Evolutionary conservation across 78 protist species (phyloP).

Genomic region (Trichosphaerium sp.): DNA sequence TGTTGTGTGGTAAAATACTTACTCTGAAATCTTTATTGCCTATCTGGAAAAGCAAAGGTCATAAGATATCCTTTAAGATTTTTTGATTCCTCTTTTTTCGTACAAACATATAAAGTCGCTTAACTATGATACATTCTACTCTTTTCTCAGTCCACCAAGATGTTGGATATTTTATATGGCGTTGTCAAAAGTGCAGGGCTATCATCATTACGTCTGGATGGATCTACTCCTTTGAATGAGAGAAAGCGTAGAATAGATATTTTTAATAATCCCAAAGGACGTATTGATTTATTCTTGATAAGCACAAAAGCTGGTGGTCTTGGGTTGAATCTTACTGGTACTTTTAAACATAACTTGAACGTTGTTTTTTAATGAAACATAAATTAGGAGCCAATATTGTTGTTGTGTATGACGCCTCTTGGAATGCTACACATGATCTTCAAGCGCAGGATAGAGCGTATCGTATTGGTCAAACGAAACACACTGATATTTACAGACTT

Average conservation of each 20-base stretch:
- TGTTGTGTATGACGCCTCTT: background rate
- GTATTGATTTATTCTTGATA: constrained; percentile 4
- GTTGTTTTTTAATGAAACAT: constrained; percentile 2
- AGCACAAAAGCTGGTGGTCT: constrained; percentile 43
- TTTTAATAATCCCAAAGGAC: background rate
- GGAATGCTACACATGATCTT: constrained; percentile 16
- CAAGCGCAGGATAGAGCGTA: constrained; percentile 20
- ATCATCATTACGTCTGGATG: background rate
- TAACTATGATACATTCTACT: background rate
- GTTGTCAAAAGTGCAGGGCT: background rate
- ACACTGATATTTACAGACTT: background rate
- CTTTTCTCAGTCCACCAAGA: background rate
- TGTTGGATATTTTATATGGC: background rate
- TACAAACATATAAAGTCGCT: too few relatives aligned
- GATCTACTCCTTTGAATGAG: background rate
- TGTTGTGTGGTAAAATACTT: too few relatives aligned
- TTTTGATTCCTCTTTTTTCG: too few relatives aligned
- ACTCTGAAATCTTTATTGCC: background rate
- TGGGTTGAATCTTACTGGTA: constrained; percentile 33
- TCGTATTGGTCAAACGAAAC: constrained; percentile 28
- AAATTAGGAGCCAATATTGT: too few relatives aligned
- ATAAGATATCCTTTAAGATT: background rate
- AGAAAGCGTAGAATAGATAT: background rate
- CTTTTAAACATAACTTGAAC: constrained; percentile 9
- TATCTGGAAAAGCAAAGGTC: background rate